Evolutionary conservation across 331 rosid species (phyloP), one percentile per base, ranked within the genome.

Genomic region (Stylosanthes scabra): DNA sequence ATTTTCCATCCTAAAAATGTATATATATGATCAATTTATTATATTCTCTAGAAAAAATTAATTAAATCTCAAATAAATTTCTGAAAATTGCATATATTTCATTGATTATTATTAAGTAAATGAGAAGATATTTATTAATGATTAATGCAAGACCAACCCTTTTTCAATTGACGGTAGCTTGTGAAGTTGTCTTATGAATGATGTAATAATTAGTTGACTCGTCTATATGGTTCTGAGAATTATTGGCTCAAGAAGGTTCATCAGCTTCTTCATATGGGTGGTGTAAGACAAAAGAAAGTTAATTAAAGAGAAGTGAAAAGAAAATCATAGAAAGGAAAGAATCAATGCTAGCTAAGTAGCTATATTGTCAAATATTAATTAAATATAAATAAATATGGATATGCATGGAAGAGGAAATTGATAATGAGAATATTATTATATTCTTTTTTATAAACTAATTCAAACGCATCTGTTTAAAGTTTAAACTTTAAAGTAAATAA

Each of bases 361-460:
- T 45, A 25, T 31, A 58, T 20, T 20, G 25, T 20, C 25, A 20
- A 20, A 20, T 20, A 20, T 20, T 20, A 20, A 20, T 20, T 20
- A 20, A 20, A 20, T 20, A 20, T 20, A 20, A 20, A 20, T 20
- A 65, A 68, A 64, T 78, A 57, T 46, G 57, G 71, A 25, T 72
- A 25, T 72, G 78, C 27, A 66, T 39, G 61, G 1, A 27, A 65
- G 70, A 14, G 74, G 83, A 64, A 79, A 66, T 72, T 20, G 74
- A 20, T 20, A 40, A 79, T 40, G 59, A 66, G 74, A 72, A 59
- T 72, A 79, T 79, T 20, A 20, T 20, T 20, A 20, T 20, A 20
- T 20, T 20, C 25, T 20, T 20, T 20, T 20, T 20, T 20, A 20
- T 20, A 20, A 20, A 20, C 25, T 20, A 20, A 20, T 20, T 20